Base-by-base conservation (phyloP, 805 yeast species). In the Debaryomyces tyrocola region DNA sequence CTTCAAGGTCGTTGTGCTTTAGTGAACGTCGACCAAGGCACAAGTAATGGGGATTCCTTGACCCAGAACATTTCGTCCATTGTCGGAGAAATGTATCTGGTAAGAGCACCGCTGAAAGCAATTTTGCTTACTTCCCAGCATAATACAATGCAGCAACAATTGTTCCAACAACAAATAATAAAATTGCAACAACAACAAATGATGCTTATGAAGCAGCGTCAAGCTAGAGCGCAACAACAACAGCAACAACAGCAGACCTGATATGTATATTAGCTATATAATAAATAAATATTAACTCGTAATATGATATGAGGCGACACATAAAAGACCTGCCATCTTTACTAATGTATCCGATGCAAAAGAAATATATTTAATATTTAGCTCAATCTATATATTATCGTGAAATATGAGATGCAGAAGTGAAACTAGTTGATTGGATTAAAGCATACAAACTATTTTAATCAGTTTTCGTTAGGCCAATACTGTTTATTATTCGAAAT, bases 1-100 rank as follows among this genome's bases (percentile, higher is more conserved):
- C 68, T 87, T 42, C 86, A 84, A 60, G 91, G 94, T n/a, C 76
- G 94, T 45, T 82, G 90, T 40, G 86, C 89, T 1, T 79, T 84
- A 40, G 79, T 87, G 46, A 86, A 87, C 61, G 80, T 88, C 11
- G 94, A 73, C 45, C 51, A 63, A n/a, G 45, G 52, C 14, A 50
- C 60, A 4, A 41, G 54, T 27, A 54, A 54, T 29, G 34, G 54
- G 29, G 65, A 61, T 43, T 55, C 66, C 6, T 51, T 57, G 6
- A 69, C 75, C 0, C 77, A 73, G 48, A 49, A 64, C 33, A 60
- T 84, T 50, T 79, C 80, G 35, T 78, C 90, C 1, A 79, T 80
- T 34, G 82, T 86, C n/a, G 85, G 87, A 3, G 77, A 73, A 48
- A 53, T 70, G 56, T 73, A 73, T 52, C 76, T 69, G 56, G 77